Conservation (phyloP, 441 rosid species). For the Theobroma grandiflorum region DNA sequence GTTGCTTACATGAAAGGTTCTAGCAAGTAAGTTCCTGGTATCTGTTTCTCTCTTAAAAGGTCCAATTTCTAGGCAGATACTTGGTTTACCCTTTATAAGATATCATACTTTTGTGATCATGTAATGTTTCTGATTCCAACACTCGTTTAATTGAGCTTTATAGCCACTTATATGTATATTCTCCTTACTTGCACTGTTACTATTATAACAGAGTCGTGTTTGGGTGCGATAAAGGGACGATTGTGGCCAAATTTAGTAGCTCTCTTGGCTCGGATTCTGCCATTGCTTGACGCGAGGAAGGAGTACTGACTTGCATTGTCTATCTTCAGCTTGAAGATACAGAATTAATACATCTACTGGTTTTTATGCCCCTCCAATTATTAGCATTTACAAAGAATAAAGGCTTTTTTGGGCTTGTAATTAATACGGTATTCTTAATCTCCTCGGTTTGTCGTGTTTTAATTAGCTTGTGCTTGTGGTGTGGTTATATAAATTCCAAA, state of each 20-base stretch:
- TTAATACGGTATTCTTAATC: background rate
- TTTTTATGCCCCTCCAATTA: background rate
- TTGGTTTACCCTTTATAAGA: too few species aligned
- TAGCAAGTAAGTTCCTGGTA: slow-evolving; percentile 61
- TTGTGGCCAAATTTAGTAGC: slow-evolving; percentile 22
- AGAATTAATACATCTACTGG: background rate
- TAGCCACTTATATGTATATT: background rate
- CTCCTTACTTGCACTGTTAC: background rate
- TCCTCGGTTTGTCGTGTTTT: background rate
- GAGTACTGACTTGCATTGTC: background rate
- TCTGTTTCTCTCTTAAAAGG: background rate
- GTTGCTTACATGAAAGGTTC: slow-evolving; percentile 78
- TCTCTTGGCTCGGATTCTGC: background rate
- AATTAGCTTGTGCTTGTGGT: background rate
- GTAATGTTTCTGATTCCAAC: background rate
- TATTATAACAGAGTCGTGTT: slow-evolving; percentile 27
- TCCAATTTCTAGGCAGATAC: background rate
- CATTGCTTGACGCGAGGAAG: background rate
- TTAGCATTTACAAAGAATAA: background rate
- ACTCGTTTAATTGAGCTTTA: background rate
- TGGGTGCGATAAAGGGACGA: slow-evolving; percentile 36
- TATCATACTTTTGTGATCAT: too few species aligned
- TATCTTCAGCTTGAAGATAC: background rate
- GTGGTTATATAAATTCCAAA: background rate
- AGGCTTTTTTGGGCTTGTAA: background rate